phyloP scores from a whole-genome alignment of 306 rosid genomes.

The Carpinus fangiana region DNA sequence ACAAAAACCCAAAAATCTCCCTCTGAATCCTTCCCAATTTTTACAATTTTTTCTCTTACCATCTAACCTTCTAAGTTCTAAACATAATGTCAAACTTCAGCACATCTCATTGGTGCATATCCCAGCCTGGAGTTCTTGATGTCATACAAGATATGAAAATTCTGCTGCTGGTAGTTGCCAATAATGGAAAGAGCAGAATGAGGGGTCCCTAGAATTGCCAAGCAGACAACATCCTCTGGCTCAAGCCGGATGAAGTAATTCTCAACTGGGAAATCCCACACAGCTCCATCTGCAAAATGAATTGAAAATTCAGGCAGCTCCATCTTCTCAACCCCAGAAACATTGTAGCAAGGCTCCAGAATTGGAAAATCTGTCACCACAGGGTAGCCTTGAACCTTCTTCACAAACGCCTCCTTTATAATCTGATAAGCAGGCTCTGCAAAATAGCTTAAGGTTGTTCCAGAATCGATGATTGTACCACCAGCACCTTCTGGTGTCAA shows the following conservation, averaged over 20 bases:
- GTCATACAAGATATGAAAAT: constrained; percentile 83
- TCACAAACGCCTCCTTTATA: constrained; percentile 65
- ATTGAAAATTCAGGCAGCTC: constrained; percentile 86
- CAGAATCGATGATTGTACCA: constrained; percentile 95
- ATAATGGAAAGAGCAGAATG: constrained; percentile 72
- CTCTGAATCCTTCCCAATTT: constrained; percentile 22
- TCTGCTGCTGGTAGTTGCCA: constrained; percentile 98
- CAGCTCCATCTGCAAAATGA: constrained; percentile 73
- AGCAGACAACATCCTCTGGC: constrained; percentile 62
- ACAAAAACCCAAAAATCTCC: constrained; percentile 17
- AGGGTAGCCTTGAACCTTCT: constrained; percentile 58
- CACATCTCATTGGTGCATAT: constrained; percentile 84
- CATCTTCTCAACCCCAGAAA: constrained; percentile 66
- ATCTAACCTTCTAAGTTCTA: constrained; percentile 8
- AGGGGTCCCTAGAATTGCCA: constrained; percentile 82
- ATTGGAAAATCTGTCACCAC: constrained; percentile 59
- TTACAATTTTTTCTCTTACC: constrained; percentile 37
- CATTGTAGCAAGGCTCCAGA: constrained; percentile 88
- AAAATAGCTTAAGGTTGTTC: constrained; percentile 90
- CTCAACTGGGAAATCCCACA: constrained; percentile 88
- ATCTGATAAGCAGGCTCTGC: constrained; percentile 78
- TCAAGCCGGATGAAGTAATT: constrained; percentile 85
- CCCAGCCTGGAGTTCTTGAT: constrained; percentile 86
- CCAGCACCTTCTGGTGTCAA: constrained; percentile 68
- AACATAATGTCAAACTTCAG: constrained; percentile 54